phyloP scores from a whole-genome alignment of 2,329 filamentous ascomycete species.

The Herpotrichia juniperi region DNA sequence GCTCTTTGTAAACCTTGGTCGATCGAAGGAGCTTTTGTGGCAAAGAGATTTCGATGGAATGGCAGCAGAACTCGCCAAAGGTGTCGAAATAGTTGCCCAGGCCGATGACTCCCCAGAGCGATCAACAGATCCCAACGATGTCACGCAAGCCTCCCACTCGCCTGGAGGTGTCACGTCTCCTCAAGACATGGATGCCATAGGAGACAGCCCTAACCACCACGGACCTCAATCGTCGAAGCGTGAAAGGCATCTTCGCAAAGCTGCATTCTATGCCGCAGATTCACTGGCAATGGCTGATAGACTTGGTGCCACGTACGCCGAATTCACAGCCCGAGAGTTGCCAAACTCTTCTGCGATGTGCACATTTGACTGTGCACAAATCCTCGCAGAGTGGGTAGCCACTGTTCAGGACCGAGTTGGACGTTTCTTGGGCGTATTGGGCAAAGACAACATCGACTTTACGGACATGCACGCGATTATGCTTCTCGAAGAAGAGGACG shows the following conservation, averaged over 20 bases:
- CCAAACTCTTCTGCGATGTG: slow-evolving; percentile 92
- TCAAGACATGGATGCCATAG: slow-evolving; percentile 35
- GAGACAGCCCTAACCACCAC: slow-evolving; percentile 40
- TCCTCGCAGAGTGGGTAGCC: slow-evolving; percentile 91
- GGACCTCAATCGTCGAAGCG: slow-evolving; percentile 66
- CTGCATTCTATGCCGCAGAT: slow-evolving; percentile 94
- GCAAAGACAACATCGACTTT: slow-evolving; percentile 80
- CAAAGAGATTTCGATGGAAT: slow-evolving; percentile 91
- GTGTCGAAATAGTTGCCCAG: slow-evolving; percentile 76
- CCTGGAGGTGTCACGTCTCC: slow-evolving; percentile 27
- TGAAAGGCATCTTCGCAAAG: slow-evolving; percentile 87
- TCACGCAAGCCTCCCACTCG: slow-evolving; percentile 22
- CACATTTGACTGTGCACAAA: slow-evolving; percentile 90
- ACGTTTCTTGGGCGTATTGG: slow-evolving; percentile 83
- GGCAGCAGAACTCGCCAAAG: slow-evolving; percentile 82
- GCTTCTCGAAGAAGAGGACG: slow-evolving; percentile 89
- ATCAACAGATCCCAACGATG: slow-evolving; percentile 41
- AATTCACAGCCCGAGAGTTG: slow-evolving; percentile 81
- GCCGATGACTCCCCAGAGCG: slow-evolving; percentile 65
- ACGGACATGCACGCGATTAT: slow-evolving; percentile 83
- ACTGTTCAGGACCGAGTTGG: slow-evolving; percentile 95
- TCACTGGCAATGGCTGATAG: slow-evolving; percentile 88
- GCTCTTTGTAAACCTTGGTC: slow-evolving; percentile 89
- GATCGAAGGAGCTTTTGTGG: slow-evolving; percentile 93
- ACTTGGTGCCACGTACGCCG: slow-evolving; percentile 82